Evolutionary conservation across 2,329 filamentous ascomycete species (phyloP), one percentile per base, ranked within the genome.

Genomic region (Aspergillus hortae): DNA sequence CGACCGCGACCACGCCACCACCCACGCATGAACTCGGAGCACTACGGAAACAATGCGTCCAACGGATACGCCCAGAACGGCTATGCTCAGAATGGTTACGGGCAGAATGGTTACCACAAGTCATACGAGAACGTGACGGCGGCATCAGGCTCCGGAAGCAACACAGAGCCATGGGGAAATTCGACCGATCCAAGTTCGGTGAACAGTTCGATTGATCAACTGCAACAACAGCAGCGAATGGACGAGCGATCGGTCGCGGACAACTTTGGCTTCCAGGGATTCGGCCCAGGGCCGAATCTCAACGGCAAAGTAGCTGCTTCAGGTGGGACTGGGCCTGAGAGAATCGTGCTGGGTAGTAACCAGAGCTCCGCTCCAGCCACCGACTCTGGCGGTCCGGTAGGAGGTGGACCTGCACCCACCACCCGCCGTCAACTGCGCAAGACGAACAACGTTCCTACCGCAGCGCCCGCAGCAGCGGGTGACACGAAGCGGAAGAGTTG

Each of bases 141-240:
- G 11, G 87, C 60, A 15, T 86, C 54, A 4, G 67, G 65, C 15
- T 84, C 85, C 10, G 88, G 85, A 46, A 88, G 83, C 84, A 86
- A 57, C 49, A 77, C 77, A 48, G 91, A 96, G 52, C 85, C 85
- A 11, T 86, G 83, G 66, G 86, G 85, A 51, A 92, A 94, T 70
- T 86, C 87, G 58, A 95, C 90, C 54, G 91, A 96, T 67, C 92
- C 89, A 75, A 94, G 89, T 74, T 96, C 91, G 66, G 89, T 96
- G 67, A 95, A 95, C 74, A 95, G 90, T 74, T 95, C 90, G 1
- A 83, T 95, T 61, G 90, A 96, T 67, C 86, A 90, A 56, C 77
- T 85, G 21, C 75, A 79, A 52, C 81, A 85, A 47, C 68, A 70
- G 44, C 69, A 71, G 44, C 63, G 73, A 10, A 50, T 51, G 15